A percentile compares a stretch with the other conserved stretches of the same genome.
Evolutionary conservation across 2,329 filamentous ascomycete genomes (phyloP).

Genomic region (Macrophomina phaseolina): DNA sequence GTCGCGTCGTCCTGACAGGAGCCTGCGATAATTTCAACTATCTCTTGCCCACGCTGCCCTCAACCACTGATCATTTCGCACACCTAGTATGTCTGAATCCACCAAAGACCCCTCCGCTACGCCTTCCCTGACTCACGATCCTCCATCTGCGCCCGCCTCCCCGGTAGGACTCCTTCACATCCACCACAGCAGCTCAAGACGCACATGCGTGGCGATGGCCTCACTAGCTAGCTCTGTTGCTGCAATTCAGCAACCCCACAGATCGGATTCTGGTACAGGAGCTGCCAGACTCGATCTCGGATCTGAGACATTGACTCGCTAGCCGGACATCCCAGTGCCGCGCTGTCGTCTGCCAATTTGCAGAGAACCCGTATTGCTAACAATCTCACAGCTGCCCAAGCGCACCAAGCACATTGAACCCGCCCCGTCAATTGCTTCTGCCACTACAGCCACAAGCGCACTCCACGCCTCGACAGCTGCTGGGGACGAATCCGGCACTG

Average conservation of each 20-base stretch:
- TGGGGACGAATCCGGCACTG: constrained; percentile 40
- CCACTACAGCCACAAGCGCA: constrained; percentile 21
- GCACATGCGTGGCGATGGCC: constrained; percentile 3
- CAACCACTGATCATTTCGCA: background rate
- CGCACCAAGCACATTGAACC: constrained; percentile 70
- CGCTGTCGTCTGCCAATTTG: background rate
- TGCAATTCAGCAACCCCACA: background rate
- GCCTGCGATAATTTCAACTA: background rate
- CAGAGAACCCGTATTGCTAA: constrained; percentile 59
- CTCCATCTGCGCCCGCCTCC: constrained; percentile 30
- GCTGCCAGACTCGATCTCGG: background rate
- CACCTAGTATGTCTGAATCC: constrained; percentile 20
- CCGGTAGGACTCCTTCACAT: constrained; percentile 19
- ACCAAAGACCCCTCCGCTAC: constrained; percentile 12
- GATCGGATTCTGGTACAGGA: background rate
- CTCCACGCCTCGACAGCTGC: constrained; percentile 32
- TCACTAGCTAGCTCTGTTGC: background rate
- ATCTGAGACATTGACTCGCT: background rate
- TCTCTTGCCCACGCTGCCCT: background rate
- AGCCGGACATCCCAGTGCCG: background rate
- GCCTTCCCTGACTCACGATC: constrained; percentile 31
- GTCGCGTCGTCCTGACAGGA: background rate
- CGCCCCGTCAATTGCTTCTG: constrained; percentile 36
- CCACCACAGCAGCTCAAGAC: constrained; percentile 14
- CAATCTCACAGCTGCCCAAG: constrained; percentile 78